Base-by-base conservation (phyloP, 345 rosid species). In the Chamaenerion angustifolium region DNA sequence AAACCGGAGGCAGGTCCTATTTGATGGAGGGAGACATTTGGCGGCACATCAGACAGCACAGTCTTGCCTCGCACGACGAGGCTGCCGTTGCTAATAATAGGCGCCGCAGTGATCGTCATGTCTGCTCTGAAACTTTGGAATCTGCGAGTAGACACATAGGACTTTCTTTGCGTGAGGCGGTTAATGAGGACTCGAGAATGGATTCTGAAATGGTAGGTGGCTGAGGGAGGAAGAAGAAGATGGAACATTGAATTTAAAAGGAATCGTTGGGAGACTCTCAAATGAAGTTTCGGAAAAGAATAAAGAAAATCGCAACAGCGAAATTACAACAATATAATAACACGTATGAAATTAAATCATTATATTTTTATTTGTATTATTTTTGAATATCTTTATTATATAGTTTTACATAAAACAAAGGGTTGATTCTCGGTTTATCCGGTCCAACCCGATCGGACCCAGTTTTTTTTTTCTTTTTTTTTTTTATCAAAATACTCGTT, bases 61-160 rank as follows among this genome's bases (percentile, higher is more conserved):
- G 56, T 61, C 61, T 68, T 76, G 63, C 76, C 78, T 41, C 77
- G 43, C 18, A 76, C 75, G 68, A 52, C 40, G 65, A 81, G 69
- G 52, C 70, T 43, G 49, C 82, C 75, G 43, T 73, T 57, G 49
- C 43, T 46, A 55, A 81, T 56, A 54, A 42, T 13, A 31, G 72
- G 64, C 8, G 63, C 16, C 16, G 68, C 57, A 1, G 53, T 58
- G 66, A 76, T 56, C 13, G 76, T 65, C 82, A 78, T 58, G 5
- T 4, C 18, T 16, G 12, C 25, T 4, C 16, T 5, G 49, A 17
- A 46, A 12, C 23, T 17, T 12, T 16, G 25, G 49, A 46, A 46
- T 25, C 49, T 15, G 25, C 16, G 23, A 6, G 49, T 4, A 25
- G 23, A 23, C 16, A 31, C 12, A 10, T 3, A 10, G 6, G 12